phyloP scores from a whole-genome alignment of 768 basidiomycete species.

The Lentinula aciculospora region DNA sequence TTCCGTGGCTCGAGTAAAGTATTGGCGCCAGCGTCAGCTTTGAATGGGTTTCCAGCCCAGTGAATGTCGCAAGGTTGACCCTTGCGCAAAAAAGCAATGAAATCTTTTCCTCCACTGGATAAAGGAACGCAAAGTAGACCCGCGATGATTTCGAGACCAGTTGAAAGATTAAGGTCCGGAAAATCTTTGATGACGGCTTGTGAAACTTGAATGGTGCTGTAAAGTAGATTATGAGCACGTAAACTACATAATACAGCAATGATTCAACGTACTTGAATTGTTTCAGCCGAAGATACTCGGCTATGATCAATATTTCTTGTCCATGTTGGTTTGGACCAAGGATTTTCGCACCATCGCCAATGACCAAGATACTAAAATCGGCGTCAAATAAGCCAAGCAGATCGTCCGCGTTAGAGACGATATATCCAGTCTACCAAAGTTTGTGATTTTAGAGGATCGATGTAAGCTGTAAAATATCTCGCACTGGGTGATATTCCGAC shows the following conservation, averaged over 20 bases:
- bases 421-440: conserved; percentile 51
- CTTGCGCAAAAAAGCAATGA: conserved; percentile 75
- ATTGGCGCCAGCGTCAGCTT: conserved; percentile 24
- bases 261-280: conserved; percentile 52
- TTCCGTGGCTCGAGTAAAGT: conserved; percentile 64
- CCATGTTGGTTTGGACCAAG: conserved; percentile 66
- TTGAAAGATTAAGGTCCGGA: conserved; percentile 48
- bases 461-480: conserved; percentile 7
- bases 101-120: conserved; percentile 67
- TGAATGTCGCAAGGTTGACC: conserved; percentile 66
- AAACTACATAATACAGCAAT: not conserved
- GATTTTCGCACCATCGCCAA: conserved; percentile 69
- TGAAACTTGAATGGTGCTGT: conserved; percentile 63
- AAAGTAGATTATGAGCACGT: not conserved
- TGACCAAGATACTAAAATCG: conserved; percentile 65
- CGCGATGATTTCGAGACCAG: conserved; percentile 58
- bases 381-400: conserved; percentile 74
- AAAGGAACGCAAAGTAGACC: conserved; percentile 74
- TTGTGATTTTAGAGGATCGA: no score
- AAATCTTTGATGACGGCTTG: conserved; percentile 65
- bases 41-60: conserved; percentile 77
- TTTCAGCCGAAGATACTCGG: conserved; percentile 74
- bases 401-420: conserved; percentile 78
- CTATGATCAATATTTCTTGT: conserved; percentile 73
- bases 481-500: conserved; percentile 56